phyloP scores from a whole-genome alignment of 225 moss, liverwort and hornwort species.

The Rhytidiadelphus loreus region DNA sequence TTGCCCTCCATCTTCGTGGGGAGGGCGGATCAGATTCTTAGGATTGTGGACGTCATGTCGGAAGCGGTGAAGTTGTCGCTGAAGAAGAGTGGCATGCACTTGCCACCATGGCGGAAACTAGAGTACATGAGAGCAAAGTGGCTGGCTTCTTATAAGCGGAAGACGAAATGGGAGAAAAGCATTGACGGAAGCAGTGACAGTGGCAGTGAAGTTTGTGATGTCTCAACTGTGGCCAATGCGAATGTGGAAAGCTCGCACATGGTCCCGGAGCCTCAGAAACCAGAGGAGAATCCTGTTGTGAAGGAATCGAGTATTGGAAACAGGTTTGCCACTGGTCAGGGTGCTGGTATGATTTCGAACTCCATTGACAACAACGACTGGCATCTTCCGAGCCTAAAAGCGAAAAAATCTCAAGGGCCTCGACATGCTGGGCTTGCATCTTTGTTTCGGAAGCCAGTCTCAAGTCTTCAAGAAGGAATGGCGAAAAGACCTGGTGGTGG shows the following conservation, averaged over 20 bases:
- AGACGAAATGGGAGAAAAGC: slow-evolving; percentile 1
- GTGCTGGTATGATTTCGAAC: not conserved
- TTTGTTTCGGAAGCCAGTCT: slow-evolving; percentile 13
- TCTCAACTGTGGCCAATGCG: not conserved
- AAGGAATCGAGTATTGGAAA: not conserved
- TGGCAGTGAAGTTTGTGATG: not conserved
- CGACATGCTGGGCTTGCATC: slow-evolving; percentile 31
- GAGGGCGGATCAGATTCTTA: slow-evolving; percentile 38
- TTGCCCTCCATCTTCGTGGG: slow-evolving; percentile 57
- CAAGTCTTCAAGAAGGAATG: not conserved
- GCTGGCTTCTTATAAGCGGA: slow-evolving; percentile 50
- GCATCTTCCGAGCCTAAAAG: slow-evolving; percentile 42
- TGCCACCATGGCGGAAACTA: slow-evolving; percentile 77
- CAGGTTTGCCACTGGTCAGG: not conserved
- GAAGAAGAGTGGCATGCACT: slow-evolving; percentile 65
- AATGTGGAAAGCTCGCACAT: not conserved
- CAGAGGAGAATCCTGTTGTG: not conserved
- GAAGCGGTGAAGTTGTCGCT: slow-evolving; percentile 56
- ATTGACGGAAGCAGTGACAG: not conserved
- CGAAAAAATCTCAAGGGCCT: slow-evolving; percentile 5
- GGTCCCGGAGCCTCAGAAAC: not conserved
- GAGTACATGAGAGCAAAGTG: slow-evolving; percentile 78
- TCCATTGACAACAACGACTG: slow-evolving; percentile 30
- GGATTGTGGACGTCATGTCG: slow-evolving; percentile 56
- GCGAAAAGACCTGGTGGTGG: not conserved